These are phyloP conservation scores for Passiflora organensis DNA, from an alignment of 345 rosid genomes.

Conservation along the genomic window DNA sequence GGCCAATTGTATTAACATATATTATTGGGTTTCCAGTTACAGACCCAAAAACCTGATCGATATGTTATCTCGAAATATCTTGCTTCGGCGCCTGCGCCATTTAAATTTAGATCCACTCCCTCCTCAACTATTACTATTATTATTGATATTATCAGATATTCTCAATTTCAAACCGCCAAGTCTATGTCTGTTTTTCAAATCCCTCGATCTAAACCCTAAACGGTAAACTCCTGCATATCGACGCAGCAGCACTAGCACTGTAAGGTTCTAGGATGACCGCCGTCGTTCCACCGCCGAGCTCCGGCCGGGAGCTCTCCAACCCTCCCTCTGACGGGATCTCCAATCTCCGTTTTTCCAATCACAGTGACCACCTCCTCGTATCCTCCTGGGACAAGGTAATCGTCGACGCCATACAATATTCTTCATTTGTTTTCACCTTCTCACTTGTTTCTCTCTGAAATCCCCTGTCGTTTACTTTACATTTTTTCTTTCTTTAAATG, in stretches of 20 bases:
- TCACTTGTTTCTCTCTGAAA: neutral
- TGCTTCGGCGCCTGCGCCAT: too few relatives aligned
- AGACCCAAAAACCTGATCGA: too few relatives aligned
- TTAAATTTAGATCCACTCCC: neutral
- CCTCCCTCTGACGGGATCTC: slow-evolving; percentile 96
- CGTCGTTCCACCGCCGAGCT: slow-evolving; percentile 44
- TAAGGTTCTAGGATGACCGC: slow-evolving; percentile 36
- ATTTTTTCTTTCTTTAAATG: neutral
- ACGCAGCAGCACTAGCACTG: too few relatives aligned
- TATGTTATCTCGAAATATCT: too few relatives aligned
- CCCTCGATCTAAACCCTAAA: slow-evolving; percentile 9
- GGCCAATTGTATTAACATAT: too few relatives aligned
- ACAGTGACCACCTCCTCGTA: slow-evolving; percentile 87
- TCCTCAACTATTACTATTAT: too few relatives aligned
- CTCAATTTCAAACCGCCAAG: neutral
- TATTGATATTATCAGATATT: slow-evolving; percentile 11
- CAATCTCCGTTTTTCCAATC: slow-evolving; percentile 89
- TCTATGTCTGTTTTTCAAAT: neutral
- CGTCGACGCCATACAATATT: neutral
- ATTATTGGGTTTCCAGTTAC: too few relatives aligned
- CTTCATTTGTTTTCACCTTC: neutral
- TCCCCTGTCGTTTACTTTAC: too few relatives aligned
- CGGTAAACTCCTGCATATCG: neutral
- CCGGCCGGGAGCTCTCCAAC: slow-evolving; percentile 72
- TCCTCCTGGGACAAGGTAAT: slow-evolving; percentile 97